Base-by-base conservation (phyloP, 1,284 basidiomycete genomes). In the Naganishia sp. region DNA sequence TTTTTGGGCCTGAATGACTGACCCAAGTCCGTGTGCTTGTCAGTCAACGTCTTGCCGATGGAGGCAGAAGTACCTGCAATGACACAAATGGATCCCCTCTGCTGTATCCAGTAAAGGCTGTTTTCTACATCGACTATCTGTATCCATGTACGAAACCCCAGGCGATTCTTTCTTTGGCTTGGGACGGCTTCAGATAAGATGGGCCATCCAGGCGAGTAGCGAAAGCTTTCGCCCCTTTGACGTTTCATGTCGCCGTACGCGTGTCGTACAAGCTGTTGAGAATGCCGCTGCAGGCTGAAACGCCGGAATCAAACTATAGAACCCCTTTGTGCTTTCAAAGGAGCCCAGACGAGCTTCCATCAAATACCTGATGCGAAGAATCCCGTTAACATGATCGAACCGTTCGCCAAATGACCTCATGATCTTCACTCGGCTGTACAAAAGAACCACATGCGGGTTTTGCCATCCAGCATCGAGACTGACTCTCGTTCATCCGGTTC, bases 1-100 rank as follows among this genome's bases (percentile, higher is more conserved):
- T 11, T 18, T 31, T 13, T 6, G 4, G 10, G 23, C 45, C 47
- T 60, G 45, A 46, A n/a, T n/a, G n/a, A n/a, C n/a, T n/a, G n/a
- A n/a, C n/a, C n/a, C n/a, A n/a, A 23, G 45, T 50, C 13, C 41
- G 45, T 28, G 28, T 28, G 13, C 21, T 21, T 28, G 5, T 18
- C 18, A 66, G 64, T 66, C n/a, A 66, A 66, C 42, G 64, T 66
- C 13, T 18, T 66, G 15, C 64, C 64, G 6, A 58, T 58, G 39
- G 64, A 66, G 41, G n/a, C 49, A 0, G 21, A 55, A 25, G 11
- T 10, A 9, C 56, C 55, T 17, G 31, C 10, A 5, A 17, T 11
- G n/a, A 53, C 57, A 23, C 28, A 31, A 10, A 41, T 51, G 39
- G 64, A 66, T 35, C 55, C 56, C 11, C 51, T 66, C 9, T 66